These are phyloP conservation scores for Bryoerythrophyllum caledonicum DNA, from an alignment of 225 moss, liverwort and hornwort species.

Conservation along the genomic window DNA sequence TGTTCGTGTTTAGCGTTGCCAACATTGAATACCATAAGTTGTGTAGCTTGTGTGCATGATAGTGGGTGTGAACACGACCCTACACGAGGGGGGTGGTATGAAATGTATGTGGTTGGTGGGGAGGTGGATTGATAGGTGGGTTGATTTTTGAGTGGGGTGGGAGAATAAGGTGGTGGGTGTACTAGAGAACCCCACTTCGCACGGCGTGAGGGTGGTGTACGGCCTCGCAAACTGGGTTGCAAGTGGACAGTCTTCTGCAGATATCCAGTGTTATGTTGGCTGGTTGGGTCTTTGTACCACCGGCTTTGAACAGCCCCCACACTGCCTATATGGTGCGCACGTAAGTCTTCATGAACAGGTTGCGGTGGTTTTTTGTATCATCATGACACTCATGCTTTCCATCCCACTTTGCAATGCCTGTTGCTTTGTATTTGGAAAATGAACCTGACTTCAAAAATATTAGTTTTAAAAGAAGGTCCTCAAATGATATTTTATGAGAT, in stretches of 20 bases:
- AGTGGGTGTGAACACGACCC: not conserved
- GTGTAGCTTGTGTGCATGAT: not conserved
- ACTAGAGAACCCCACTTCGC: not conserved
- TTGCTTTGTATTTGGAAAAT: not conserved
- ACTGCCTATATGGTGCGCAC: not conserved
- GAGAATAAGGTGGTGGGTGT: not conserved
- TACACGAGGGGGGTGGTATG: not conserved
- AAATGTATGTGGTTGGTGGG: not conserved
- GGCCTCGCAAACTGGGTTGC: not conserved
- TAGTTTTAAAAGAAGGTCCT: too few relatives aligned
- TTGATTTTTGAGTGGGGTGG: not conserved
- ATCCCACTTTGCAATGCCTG: not conserved
- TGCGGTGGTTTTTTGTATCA: not conserved
- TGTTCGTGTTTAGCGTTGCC: not conserved
- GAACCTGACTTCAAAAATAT: too few relatives aligned
- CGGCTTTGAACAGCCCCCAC: too few relatives aligned
- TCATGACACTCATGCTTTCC: conserved; percentile 6
- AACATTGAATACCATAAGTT: too few relatives aligned
- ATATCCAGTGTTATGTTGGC: conserved; percentile 1
- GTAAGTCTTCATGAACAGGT: not conserved
- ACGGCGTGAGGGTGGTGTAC: not conserved
- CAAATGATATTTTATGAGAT: not conserved
- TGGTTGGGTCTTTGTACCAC: not conserved
- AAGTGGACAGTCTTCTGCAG: not conserved
- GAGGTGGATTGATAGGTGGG: not conserved